Evolutionary conservation across 768 basidiomycete species (phyloP), one percentile per base, ranked within the genome.

Genomic region (Serendipita sp.): DNA sequence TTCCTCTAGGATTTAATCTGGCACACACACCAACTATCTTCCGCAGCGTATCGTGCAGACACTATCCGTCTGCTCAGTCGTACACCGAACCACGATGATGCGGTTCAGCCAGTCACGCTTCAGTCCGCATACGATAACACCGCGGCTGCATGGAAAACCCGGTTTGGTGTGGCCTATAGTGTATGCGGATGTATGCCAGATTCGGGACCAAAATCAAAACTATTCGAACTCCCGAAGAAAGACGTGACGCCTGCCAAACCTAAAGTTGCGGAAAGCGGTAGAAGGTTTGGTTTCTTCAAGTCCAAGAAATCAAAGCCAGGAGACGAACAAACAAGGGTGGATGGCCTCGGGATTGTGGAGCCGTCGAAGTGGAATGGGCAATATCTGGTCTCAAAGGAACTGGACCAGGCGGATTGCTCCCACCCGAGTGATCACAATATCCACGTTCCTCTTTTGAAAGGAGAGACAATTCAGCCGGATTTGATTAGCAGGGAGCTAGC

Each of bases 1-100:
- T 1, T 41, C 38, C 2, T 65, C 10, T 28, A 63, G 64, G 68
- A 69, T 30, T 58, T 69, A 10, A 65, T 65, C 4, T 69, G 68
- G 68, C 68, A 69, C 32, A 69, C 68, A 2, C 68, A 69, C 38
- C 68, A 69, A 44, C 63, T 69, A 2, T 54, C 65, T 11, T 63
- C 54, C 11, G 63, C 60, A 36, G 18, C 30, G 2, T 68, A 68
- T 30, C 47, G 66, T n/a, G 23, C 56, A 10, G 56, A 60, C 10
- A 60, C 56, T 23, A 8, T 60, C 10, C 56, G 56, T 7, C 56
- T 60, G 13, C 16, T 60, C 10, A 32, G 35, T 23, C 56, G 56
- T 35, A 32, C 34, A 4, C 56, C 56, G 11, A 60, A 60, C 34
- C 56, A 60, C 56, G 56, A 60, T 35, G 56, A 60, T 35, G 35